Evolutionary conservation across 1,284 basidiomycete genomes (phyloP), one percentile per base, ranked within the genome.

Genomic region (Ceratobasidium sp.): DNA sequence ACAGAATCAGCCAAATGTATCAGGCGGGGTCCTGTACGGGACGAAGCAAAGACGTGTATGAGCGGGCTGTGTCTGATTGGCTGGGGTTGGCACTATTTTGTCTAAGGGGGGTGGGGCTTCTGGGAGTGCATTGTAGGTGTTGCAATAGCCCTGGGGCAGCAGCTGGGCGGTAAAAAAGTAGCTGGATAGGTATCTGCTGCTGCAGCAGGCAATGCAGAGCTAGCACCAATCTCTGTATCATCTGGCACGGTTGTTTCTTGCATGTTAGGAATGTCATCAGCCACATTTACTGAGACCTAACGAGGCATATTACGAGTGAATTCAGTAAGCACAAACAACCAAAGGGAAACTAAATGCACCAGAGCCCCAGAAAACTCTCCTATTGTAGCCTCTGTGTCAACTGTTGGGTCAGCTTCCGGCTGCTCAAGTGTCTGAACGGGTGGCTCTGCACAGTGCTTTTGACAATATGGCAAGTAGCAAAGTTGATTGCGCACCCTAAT

Each of bases 1-100:
- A 3, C 61, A 33, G 44, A 38, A 75, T 40, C 42, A 61, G 12
- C 71, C 71, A 65, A 75, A 75, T 3, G 61, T 40, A 52, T 75
- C 71, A 33, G 42, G 23, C 0, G 42, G 40, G 2, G 70, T 73
- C 52, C 52, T 48, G 65, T 52, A 67, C 9, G 65, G 65, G 13
- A 38, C 20, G 1, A 67, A 38, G 64, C 23, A 23, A 26, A 23
- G 10, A 26, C 48, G 20, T 3, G 2, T 23, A 26, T 4, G 46
- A 28, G 1, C 3, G 48, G 40, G 7, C 48, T 20, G 38, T 13
- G 44, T 42, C 10, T 26, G 38, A 23, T 3, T n/a, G 23, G 9
- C n/a, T n/a, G n/a, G n/a, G n/a, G n/a, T n/a, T n/a, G n/a, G n/a
- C n/a, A n/a, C n/a, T n/a, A n/a, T n/a, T n/a, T n/a, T n/a, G n/a